These are phyloP conservation scores for Colletotrichum simmondsii DNA, from an alignment of 2,329 filamentous ascomycete species.

Conservation along the genomic window DNA sequence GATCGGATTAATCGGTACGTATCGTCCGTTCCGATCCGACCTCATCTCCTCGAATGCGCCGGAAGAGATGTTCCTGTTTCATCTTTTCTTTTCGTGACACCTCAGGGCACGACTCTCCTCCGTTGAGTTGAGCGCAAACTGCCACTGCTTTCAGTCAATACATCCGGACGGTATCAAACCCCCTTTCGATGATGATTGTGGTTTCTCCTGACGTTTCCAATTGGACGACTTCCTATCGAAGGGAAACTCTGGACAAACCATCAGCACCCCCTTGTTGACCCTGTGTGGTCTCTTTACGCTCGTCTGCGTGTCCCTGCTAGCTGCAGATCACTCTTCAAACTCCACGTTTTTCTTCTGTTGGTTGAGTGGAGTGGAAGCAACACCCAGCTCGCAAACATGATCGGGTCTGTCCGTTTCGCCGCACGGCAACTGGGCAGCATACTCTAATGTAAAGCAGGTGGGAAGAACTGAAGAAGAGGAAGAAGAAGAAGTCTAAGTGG, in stretches of 20 bases:
- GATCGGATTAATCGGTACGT: constrained; percentile 11
- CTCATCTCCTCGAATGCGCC: not conserved
- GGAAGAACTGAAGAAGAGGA: not conserved
- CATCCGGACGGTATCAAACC: not conserved
- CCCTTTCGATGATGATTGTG: not conserved
- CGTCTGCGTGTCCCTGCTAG: constrained; percentile 24
- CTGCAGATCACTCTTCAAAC: constrained; percentile 20
- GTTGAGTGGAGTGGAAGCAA: not conserved
- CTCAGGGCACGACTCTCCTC: not conserved
- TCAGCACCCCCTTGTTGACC: not conserved
- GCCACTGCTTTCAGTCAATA: not conserved
- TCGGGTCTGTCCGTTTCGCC: not conserved
- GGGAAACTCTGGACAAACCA: not conserved
- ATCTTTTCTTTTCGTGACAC: constrained; percentile 10
- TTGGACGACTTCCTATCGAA: not conserved
- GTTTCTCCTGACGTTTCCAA: not conserved
- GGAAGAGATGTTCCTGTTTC: constrained; percentile 23
- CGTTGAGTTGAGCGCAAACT: not conserved
- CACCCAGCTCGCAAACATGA: not conserved
- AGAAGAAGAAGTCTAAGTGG: not conserved
- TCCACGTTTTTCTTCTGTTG: not conserved
- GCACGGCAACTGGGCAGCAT: not conserved
- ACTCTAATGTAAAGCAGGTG: not conserved
- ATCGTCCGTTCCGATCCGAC: not conserved
- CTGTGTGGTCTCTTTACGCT: not conserved